phyloP scores from a whole-genome alignment of 257 asterid species.

The Lantana camara region DNA sequence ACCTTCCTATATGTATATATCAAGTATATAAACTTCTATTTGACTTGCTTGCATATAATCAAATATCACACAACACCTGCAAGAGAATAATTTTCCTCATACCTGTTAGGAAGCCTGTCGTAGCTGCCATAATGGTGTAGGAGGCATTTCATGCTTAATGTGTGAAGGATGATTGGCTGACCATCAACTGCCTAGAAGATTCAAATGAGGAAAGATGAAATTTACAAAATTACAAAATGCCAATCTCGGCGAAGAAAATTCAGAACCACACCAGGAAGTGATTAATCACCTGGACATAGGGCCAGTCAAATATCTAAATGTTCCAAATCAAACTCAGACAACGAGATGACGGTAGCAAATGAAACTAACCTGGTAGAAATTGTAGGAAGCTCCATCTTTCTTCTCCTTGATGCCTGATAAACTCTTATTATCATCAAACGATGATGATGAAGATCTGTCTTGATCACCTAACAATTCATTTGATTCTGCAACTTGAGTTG shows the following conservation, averaged over 20 bases:
- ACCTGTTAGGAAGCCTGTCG: constrained; percentile 89
- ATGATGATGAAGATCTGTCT: constrained; percentile 43
- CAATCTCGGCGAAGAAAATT: constrained; percentile 17
- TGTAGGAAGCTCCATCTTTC: constrained; percentile 58
- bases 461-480: constrained; percentile 40
- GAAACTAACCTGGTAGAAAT: constrained; percentile 89
- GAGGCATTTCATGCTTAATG: constrained; percentile 91
- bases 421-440: constrained; percentile 36
- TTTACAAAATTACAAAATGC: constrained; percentile 4
- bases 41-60: constrained; percentile 10
- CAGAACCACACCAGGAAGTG: not conserved
- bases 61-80: not conserved
- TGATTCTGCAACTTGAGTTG: constrained; percentile 41
- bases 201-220: constrained; percentile 23
- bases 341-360: too few relatives aligned
- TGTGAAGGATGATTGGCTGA: constrained; percentile 85
- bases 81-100: constrained; percentile 1
- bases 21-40: constrained; percentile 1
- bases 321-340: constrained; percentile 5
- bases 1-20: not conserved
- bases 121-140: constrained; percentile 79
- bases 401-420: constrained; percentile 30
- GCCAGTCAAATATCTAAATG: constrained; percentile 12
- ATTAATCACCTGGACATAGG: not conserved
- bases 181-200: constrained; percentile 79